phyloP scores from a whole-genome alignment of 208 protist species.

The Leishmania arabica region DNA sequence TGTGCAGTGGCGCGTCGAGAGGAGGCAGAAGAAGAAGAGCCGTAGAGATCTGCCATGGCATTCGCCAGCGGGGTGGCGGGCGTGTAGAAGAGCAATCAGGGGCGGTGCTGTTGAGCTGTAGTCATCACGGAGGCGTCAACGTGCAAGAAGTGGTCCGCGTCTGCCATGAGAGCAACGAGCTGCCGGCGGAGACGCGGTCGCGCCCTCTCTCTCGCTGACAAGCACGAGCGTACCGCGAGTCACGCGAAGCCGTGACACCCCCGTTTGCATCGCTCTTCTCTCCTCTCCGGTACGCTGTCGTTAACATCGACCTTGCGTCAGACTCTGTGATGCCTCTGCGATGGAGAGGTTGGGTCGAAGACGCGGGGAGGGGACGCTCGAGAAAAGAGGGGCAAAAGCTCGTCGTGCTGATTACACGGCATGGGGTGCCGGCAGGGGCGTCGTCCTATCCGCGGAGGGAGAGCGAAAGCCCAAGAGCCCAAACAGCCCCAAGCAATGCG shows the following conservation, averaged over 20 bases:
- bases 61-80: background rate
- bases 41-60: background rate
- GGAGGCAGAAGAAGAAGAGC: background rate
- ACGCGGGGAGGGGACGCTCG: background rate
- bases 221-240: background rate
- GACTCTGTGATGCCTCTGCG: background rate
- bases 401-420: background rate
- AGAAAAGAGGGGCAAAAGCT: background rate
- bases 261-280: background rate
- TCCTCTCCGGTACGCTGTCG: background rate
- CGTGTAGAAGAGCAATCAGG: background rate
- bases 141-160: background rate
- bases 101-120: no score
- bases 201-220: background rate
- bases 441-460: background rate
- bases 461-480: background rate
- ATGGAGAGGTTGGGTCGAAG: background rate
- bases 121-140: background rate
- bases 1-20: background rate
- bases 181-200: background rate
- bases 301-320: background rate
- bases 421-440: background rate
- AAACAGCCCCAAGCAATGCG: background rate
- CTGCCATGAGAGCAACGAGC: background rate
- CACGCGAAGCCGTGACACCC: background rate